Conservation (phyloP, 2,329 filamentous ascomycete genomes). For the Neopestalotiopsis rosae region DNA sequence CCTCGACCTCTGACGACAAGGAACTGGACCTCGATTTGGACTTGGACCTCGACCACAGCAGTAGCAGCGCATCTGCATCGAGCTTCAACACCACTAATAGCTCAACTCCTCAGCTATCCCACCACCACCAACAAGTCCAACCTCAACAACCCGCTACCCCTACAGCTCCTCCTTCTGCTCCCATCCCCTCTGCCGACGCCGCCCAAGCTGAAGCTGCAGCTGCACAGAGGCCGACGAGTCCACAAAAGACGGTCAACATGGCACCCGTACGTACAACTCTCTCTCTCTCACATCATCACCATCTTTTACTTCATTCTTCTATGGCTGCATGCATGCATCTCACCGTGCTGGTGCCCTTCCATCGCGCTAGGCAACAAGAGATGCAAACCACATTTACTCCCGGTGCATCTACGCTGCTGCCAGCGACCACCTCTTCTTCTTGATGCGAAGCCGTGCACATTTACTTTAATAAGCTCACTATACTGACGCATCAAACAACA, state of each 20-base stretch:
- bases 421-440: background rate
- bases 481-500: slow-evolving; percentile 5
- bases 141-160: slow-evolving; percentile 33
- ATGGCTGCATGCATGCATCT: background rate
- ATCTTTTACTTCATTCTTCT: slow-evolving; percentile 24
- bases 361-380: background rate
- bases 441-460: background rate
- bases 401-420: background rate
- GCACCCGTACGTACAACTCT: slow-evolving; percentile 58
- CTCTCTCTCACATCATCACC: background rate
- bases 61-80: slow-evolving; percentile 32
- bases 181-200: slow-evolving; percentile 21
- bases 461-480: background rate
- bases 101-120: slow-evolving; percentile 17
- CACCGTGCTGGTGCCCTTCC: background rate
- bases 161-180: slow-evolving; percentile 25
- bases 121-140: slow-evolving; percentile 34
- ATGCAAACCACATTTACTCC: background rate
- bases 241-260: slow-evolving; percentile 51
- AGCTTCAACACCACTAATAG: slow-evolving; percentile 26
- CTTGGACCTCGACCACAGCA: slow-evolving; percentile 27
- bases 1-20: slow-evolving; percentile 13
- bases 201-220: slow-evolving; percentile 27
- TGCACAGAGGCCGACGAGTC: slow-evolving; percentile 24
- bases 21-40: background rate